phyloP scores from a whole-genome alignment of 1,284 basidiomycete species.

The Afroboletus lepidellus region DNA sequence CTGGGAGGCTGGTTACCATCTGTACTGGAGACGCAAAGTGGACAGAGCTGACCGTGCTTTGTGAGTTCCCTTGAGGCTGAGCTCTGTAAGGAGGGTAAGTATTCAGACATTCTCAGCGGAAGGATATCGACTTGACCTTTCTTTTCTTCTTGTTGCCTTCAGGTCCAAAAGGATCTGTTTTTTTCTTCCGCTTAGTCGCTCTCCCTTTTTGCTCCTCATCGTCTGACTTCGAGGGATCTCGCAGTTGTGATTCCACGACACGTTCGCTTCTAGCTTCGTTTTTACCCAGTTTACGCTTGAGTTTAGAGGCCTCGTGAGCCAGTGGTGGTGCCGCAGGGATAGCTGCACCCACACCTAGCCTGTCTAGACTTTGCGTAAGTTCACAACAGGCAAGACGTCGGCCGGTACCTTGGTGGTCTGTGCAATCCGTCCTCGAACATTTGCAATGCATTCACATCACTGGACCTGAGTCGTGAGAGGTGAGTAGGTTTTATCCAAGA shows the following conservation, averaged over 20 bases:
- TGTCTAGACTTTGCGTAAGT: slow-evolving; percentile 29
- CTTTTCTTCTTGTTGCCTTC: slow-evolving; percentile 39
- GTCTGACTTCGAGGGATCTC: slow-evolving; percentile 36
- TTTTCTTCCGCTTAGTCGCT: slow-evolving; percentile 56
- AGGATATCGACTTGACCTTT: slow-evolving; percentile 8
- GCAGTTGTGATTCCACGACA: slow-evolving; percentile 36
- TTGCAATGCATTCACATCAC: slow-evolving; percentile 42
- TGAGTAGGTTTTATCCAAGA: slow-evolving; percentile 66
- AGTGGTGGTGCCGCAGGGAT: slow-evolving; percentile 46
- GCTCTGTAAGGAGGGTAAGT: not conserved
- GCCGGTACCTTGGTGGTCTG: slow-evolving; percentile 61
- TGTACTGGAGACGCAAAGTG: not conserved
- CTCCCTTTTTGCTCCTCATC: slow-evolving; percentile 57
- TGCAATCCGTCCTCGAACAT: slow-evolving; percentile 66
- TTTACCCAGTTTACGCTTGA: slow-evolving; percentile 55
- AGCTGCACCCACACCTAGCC: slow-evolving; percentile 68
- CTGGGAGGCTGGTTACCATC: slow-evolving; percentile 10
- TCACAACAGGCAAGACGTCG: not conserved
- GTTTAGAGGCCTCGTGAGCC: slow-evolving; percentile 48
- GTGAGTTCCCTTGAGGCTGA: not conserved
- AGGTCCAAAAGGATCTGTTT: slow-evolving; percentile 54
- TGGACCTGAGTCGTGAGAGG: slow-evolving; percentile 32
- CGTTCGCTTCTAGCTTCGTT: slow-evolving; percentile 47
- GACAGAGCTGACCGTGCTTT: slow-evolving; percentile 15
- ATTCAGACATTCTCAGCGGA: not conserved